Evolutionary conservation across 768 basidiomycete species (phyloP), one percentile per base, ranked within the genome.

Genomic region (Lentinus tigrinus): DNA sequence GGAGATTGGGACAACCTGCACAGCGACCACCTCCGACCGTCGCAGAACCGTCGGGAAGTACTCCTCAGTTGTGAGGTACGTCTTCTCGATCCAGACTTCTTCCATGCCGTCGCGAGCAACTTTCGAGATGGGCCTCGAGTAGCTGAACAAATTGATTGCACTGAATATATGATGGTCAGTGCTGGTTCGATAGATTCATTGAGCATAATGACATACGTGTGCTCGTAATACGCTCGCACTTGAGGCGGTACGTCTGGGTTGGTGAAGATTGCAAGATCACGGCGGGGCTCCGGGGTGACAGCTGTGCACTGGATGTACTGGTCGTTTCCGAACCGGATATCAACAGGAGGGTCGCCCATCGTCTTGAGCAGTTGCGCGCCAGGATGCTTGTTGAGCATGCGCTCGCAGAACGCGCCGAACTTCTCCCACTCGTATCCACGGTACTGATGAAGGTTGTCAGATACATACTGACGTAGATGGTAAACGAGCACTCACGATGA

Each of bases 381-480:
- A 3, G 91, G 88, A 72, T 94, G 91, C 70, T 95, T 96, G 72
- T 85, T 88, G 53, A 95, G 83, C 85, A 97, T 91, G 37, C 90
- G 79, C 71, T 98, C 94, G 73, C 92, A 93, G 76, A 91, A 93
- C 3, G 89, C 83, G 7, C 87, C 88, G 60, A 87, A 93, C 67
- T 92, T 95, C 74, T 98, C 95, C 93, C 91, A 94, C 67, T 94
- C 93, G 67, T 87, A 91, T 1, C 95, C 96, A 44, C 96, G 92
- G 71, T 95, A 95, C 92, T 94, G 54, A n/a, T 3, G 46, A 48
- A 39, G 43, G 19, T 14, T 36, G 19, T 46, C 43, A 46, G 21
- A 19, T 14, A 24, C 14, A n/a, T 95, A 95, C 92, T 94, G 54
- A n/a, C 4, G 46, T 47, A 39, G 43, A 27, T 14, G 26, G 19